Conservation (phyloP, 139 green algal genomes). For the Penium margaritaceum region DNA sequence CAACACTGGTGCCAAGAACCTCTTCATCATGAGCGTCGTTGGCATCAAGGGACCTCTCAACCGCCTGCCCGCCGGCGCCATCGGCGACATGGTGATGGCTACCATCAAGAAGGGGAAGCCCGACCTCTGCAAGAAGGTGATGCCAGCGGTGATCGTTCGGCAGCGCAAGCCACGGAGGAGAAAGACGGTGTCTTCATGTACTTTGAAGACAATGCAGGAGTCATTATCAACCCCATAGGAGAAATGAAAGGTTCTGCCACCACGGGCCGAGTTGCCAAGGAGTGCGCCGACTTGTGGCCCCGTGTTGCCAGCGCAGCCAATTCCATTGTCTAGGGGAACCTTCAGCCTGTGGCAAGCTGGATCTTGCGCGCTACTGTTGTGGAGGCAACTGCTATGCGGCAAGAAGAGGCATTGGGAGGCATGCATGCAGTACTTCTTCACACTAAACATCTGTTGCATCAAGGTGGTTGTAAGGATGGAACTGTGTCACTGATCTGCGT, state of each 20-base stretch:
- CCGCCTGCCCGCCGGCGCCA: conserved; percentile 75
- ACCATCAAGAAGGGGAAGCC: conserved; percentile 99
- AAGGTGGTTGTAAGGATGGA: too few species aligned
- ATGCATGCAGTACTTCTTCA: too few species aligned
- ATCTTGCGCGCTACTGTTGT: too few species aligned
- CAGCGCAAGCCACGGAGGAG: conserved; percentile 95
- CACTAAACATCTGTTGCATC: too few species aligned
- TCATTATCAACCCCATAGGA: conserved; percentile 99
- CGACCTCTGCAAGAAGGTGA: conserved; percentile 96
- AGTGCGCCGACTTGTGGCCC: conserved; percentile 98
- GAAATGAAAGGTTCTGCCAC: conserved; percentile 99
- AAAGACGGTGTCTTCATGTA: conserved; percentile 98
- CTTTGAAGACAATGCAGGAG: conserved; percentile 99
- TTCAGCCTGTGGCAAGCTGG: too few species aligned
- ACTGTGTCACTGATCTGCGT: too few species aligned
- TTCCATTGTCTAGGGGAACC: conserved; percentile 95
- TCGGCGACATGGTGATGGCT: conserved; percentile 96
- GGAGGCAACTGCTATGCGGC: too few species aligned
- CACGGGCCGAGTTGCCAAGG: conserved; percentile 95
- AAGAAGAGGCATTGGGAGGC: too few species aligned
- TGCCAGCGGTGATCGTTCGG: conserved; percentile 87
- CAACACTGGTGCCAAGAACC: conserved; percentile 97
- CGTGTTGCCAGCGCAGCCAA: conserved; percentile 94
- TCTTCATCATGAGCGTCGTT: conserved; percentile 94
- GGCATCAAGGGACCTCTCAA: conserved; percentile 79